Percentiles rank a stretch among this genome's conserved stretches.
phyloP scores from a whole-genome alignment of 2,329 filamentous ascomycete species.

The Aspergillus hortae region DNA sequence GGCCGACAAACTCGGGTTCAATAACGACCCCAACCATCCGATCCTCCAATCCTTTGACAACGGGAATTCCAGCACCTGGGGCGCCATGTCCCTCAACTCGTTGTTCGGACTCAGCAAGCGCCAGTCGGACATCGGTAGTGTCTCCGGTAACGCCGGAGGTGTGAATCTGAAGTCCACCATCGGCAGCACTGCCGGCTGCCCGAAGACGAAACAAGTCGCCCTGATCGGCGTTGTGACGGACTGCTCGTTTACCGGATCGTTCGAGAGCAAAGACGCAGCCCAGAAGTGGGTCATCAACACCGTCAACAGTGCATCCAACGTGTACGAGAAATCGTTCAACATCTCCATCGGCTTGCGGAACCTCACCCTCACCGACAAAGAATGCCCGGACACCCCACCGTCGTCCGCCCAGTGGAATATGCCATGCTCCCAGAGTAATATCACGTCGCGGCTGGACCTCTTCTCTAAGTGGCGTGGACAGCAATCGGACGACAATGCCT shows the following conservation, averaged over 20 bases:
- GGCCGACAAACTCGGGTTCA: conserved; percentile 76
- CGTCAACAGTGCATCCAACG: conserved; percentile 79
- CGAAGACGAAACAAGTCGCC: conserved; percentile 83
- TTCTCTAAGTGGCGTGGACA: conserved; percentile 87
- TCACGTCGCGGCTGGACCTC: conserved; percentile 75
- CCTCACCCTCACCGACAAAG: conserved; percentile 68
- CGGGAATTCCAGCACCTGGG: conserved; percentile 53
- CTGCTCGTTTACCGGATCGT: conserved; percentile 76
- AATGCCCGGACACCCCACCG: conserved; percentile 69
- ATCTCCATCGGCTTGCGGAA: conserved; percentile 89
- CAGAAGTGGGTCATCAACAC: conserved; percentile 73
- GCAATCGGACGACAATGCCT: conserved; percentile 75
- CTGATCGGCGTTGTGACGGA: conserved; percentile 90
- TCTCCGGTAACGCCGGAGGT: conserved; percentile 71
- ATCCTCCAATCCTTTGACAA: conserved; percentile 55
- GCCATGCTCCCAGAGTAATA: conserved; percentile 56
- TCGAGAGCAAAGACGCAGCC: conserved; percentile 63
- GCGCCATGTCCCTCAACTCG: conserved; percentile 58
- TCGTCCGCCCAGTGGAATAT: conserved; percentile 78
- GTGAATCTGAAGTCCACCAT: conserved; percentile 77
- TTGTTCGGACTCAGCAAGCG: conserved; percentile 65
- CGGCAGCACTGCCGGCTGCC: conserved; percentile 79
- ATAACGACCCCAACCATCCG: conserved; percentile 68
- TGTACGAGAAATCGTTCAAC: conserved; percentile 92
- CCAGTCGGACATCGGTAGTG: conserved; percentile 65